Evolutionary conservation across 352 stramenopile genomes (phyloP).

Genomic region (Phytophthora pistaciae): DNA sequence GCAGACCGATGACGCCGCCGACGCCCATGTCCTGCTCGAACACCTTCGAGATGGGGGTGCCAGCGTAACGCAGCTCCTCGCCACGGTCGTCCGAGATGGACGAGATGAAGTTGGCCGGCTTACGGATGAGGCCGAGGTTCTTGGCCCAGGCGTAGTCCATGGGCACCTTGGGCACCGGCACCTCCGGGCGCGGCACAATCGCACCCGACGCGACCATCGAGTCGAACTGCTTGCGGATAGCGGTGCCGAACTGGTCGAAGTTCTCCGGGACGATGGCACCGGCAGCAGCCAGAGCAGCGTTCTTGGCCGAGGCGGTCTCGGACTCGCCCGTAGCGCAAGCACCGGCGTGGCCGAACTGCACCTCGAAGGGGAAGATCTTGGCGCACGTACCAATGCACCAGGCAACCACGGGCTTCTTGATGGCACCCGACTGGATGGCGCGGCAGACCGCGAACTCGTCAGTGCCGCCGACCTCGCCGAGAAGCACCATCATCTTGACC

Average conservation of each 20-base stretch:
- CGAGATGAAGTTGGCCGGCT: conserved; percentile 98
- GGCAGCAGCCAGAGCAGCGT: conserved; percentile 89
- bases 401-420: conserved; percentile 97
- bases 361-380: conserved; percentile 98
- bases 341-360: conserved; percentile 97
- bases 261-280: conserved; percentile 94
- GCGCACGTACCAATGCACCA: conserved; percentile 98
- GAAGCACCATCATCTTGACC: conserved; percentile 97
- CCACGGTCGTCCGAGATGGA: conserved; percentile 98
- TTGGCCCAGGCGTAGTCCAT: conserved; percentile 99
- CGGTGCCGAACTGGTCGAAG: conserved; percentile 96
- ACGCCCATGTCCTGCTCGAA: conserved; percentile 96
- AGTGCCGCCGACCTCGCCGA: conserved; percentile 96
- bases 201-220: conserved; percentile 77
- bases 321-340: conserved; percentile 93
- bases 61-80: conserved; percentile 95
- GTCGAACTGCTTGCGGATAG: conserved; percentile 93
- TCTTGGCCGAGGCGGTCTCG: conserved; percentile 96
- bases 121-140: conserved; percentile 96
- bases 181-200: conserved; percentile 90
- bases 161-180: conserved; percentile 94
- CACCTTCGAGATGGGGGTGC: conserved; percentile 96
- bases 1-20: conserved; percentile 94
- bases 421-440: conserved; percentile 93
- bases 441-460: conserved; percentile 97